Evolutionary conservation across 176 grass and related monocot genomes (phyloP), one percentile per base, ranked within the genome.

Genomic region (Oryza australiensis): DNA sequence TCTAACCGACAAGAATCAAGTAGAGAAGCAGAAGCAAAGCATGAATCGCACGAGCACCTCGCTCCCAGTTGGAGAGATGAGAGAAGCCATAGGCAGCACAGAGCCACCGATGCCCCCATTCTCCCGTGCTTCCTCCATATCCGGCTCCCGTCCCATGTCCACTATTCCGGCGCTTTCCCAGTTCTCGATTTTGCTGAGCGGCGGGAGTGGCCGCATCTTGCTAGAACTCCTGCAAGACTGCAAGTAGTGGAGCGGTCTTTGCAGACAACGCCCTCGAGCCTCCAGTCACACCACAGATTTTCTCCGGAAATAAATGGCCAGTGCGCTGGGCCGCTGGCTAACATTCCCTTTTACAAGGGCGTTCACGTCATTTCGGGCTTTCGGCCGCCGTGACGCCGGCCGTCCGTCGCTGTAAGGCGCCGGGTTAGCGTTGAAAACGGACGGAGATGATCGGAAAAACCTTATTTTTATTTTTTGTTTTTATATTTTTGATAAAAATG

Each of bases 61-160:
- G 62, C 70, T 46, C 60, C 87, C 87, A 41, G 80, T 74, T 27
- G 91, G 84, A 63, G 62, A 81, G 81, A 85, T 12, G 1, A 93
- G 77, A 46, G 78, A 84, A 32, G 10, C 77, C 27, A 73, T 15
- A 41, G 87, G 72, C 9, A 93, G 70, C 35, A 70, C 15, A 32
- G 84, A 69, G 76, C 27, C n/a, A n/a, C n/a, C 51, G 43, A 85
- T 20, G 38, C 84, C 60, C 0, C 72, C 76, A 0, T 8, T 62
- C 55, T 9, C 22, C 2, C 2, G 23, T 24, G 60, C 80, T 22
- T 83, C 75, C 8, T 74, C 77, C 77, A 80, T 38, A 65, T n/a
- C 87, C 18, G 23, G 51, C 40, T 76, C 82, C 38, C 51, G 38
- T 2, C 43, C 76, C 64, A 86, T 77, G 82, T 7, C 8, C 14